Conservation (phyloP, 768 basidiomycete genomes). For the Xerocomellus chrysenteron region DNA sequence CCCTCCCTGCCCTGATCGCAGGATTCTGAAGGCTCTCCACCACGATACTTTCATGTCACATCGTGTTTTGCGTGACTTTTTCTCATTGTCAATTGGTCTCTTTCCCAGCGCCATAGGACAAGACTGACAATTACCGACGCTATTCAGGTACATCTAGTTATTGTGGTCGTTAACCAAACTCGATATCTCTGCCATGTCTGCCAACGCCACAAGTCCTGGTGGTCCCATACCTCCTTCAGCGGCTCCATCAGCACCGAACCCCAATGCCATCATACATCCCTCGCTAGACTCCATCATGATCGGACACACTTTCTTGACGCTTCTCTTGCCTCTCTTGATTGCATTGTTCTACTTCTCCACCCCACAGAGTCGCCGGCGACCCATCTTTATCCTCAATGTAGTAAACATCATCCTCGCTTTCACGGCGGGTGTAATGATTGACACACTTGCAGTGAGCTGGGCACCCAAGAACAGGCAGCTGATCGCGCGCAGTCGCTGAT, state of each 20-base stretch:
- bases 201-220: conserved; percentile 8
- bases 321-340: conserved; percentile 31
- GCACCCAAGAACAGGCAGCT: neutral
- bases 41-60: too few relatives aligned
- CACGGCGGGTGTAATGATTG: conserved; percentile 19
- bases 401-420: conserved; percentile 22
- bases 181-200: conserved; percentile 11
- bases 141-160: neutral
- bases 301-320: conserved; percentile 29
- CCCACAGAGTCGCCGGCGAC: conserved; percentile 19
- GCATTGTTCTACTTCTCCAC: conserved; percentile 34
- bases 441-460: conserved; percentile 19
- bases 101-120: too few relatives aligned
- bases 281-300: conserved; percentile 28
- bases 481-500: neutral
- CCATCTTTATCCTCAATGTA: conserved; percentile 33
- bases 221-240: neutral
- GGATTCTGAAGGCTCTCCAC: neutral
- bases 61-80: too few relatives aligned
- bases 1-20: neutral
- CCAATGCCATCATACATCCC: conserved; percentile 16
- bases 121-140: too few relatives aligned
- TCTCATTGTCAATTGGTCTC: too few relatives aligned
- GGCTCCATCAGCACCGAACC: neutral
- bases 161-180: neutral